Percentiles rank a stretch among this genome's conserved stretches.
Conservation (phyloP, 345 rosid genomes). For the Cardamine resedifolia region DNA sequence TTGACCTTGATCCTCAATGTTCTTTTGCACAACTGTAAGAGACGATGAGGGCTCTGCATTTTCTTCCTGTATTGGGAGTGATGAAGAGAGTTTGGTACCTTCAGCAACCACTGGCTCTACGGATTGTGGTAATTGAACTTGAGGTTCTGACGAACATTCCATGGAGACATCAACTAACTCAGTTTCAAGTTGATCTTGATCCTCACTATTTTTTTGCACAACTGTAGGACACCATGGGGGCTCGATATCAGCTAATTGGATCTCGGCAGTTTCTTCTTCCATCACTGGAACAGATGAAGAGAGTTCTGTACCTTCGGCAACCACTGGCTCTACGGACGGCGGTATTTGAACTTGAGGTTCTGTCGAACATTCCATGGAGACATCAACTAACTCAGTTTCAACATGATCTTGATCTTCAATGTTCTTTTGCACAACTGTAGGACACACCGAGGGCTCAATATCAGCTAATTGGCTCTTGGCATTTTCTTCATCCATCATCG, state of each 20-base stretch:
- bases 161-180: background rate
- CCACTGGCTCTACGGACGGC: background rate
- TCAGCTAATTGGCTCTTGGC: background rate
- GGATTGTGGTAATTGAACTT: background rate
- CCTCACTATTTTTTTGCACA: background rate
- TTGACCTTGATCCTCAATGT: background rate
- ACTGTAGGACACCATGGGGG: background rate
- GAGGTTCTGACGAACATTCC: background rate
- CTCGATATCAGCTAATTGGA: background rate
- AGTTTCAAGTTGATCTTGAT: slow-evolving; percentile 3
- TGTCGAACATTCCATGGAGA: no score
- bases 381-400: no score
- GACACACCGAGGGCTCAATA: background rate
- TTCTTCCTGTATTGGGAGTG: background rate
- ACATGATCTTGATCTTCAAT: background rate
- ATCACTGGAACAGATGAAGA: background rate
- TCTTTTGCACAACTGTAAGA: slow-evolving; percentile 1
- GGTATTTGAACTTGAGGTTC: no score
- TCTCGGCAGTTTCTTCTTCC: background rate
- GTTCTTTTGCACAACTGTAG: slow-evolving; percentile 10
- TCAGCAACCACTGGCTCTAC: background rate
- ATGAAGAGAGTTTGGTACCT: background rate
- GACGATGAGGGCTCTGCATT: background rate
- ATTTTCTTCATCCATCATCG: background rate
- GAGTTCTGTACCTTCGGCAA: background rate